phyloP scores from a whole-genome alignment of 164 flowering plant genomes.

The Aristolochia fimbriata region DNA sequence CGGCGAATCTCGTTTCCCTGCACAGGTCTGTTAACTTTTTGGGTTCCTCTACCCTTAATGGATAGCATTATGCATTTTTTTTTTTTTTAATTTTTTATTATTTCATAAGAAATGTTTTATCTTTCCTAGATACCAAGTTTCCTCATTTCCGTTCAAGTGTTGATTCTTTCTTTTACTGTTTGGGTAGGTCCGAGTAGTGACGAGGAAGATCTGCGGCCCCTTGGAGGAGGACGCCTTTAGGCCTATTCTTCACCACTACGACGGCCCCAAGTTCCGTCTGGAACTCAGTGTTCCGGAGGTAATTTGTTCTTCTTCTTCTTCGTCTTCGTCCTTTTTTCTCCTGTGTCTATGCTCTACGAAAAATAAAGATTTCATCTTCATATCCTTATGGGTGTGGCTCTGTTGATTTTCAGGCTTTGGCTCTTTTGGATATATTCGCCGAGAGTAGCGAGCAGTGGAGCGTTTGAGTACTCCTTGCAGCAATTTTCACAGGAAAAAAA shows the following conservation, averaged over 20 bases:
- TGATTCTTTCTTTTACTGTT: background rate
- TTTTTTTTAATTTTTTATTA: no score
- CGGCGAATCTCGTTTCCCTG: constrained; percentile 95
- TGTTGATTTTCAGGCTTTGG: constrained; percentile 39
- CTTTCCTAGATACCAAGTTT: no score
- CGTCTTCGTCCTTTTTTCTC: background rate
- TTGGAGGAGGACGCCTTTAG: constrained; percentile 93
- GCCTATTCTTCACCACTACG: constrained; percentile 96
- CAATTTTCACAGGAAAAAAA: background rate
- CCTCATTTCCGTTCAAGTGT: no score
- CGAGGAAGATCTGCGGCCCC: constrained; percentile 72
- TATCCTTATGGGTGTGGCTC: background rate
- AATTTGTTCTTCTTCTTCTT: no score
- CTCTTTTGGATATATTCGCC: constrained; percentile 55
- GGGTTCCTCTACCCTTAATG: background rate
- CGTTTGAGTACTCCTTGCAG: background rate
- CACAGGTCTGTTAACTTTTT: constrained; percentile 46
- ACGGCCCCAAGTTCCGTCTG: constrained; percentile 97
- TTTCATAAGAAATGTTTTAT: no score
- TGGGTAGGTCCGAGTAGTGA: constrained; percentile 57
- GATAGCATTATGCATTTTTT: no score
- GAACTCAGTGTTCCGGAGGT: constrained; percentile 91
- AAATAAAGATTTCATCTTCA: background rate
- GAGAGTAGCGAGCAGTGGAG: constrained; percentile 8
- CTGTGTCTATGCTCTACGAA: background rate